A percentile compares a stretch with the other conserved stretches of the same genome.
Evolutionary conservation across 169 alveolate genomes (phyloP).

Genomic region (Plasmodium vivax): DNA sequence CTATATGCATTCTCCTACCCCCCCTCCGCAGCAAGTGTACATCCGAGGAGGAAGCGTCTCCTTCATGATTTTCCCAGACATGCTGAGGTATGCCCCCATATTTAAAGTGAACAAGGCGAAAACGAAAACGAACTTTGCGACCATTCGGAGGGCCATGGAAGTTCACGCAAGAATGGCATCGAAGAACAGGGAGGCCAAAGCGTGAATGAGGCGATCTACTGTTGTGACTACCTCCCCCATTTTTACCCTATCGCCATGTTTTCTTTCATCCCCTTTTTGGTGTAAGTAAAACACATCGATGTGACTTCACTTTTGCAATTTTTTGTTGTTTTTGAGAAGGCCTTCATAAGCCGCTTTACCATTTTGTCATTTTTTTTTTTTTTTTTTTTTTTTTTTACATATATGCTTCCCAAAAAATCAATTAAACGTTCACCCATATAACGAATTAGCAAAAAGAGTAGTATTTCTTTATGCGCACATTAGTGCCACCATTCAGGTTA

Average conservation of each 20-base stretch:
- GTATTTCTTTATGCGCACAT: neutral
- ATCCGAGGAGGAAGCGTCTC: slow-evolving; percentile 96
- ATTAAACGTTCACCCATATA: neutral
- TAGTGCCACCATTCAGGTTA: neutral
- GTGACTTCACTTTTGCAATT: slow-evolving; percentile 9
- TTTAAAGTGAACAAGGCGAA: slow-evolving; percentile 90
- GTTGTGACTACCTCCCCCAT: neutral
- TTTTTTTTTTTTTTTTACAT: neutral
- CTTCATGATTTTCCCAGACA: slow-evolving; percentile 97
- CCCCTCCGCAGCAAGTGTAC: slow-evolving; percentile 86
- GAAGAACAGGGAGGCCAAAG: slow-evolving; percentile 71
- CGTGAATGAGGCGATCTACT: neutral
- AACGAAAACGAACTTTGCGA: slow-evolving; percentile 82
- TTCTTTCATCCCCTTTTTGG: neutral
- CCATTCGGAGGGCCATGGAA: slow-evolving; percentile 84
- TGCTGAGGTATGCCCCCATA: slow-evolving; percentile 99
- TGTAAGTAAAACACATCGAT: slow-evolving; percentile 41
- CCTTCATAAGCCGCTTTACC: neutral
- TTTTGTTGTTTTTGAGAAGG: neutral
- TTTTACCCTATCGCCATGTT: neutral
- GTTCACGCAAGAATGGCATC: slow-evolving; percentile 82
- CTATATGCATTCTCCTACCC: neutral
- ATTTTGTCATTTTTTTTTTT: neutral
- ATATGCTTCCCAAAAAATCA: neutral
- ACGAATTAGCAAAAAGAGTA: neutral